These are phyloP conservation scores for Mycena vulgaris DNA, from an alignment of 768 basidiomycete genomes.

Conservation along the genomic window DNA sequence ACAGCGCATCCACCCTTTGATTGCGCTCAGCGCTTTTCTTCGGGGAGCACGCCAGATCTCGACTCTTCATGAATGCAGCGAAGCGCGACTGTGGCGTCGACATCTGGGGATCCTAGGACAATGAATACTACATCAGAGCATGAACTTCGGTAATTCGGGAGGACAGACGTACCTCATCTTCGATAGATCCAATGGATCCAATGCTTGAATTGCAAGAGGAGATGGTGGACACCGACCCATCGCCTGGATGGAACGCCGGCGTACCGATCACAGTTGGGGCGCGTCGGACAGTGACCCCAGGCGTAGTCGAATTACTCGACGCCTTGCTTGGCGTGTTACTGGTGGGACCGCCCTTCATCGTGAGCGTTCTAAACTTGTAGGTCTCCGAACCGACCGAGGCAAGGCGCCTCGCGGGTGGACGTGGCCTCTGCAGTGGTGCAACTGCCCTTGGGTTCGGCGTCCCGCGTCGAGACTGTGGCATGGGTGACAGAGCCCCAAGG, in stretches of 20 bases:
- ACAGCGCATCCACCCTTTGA: constrained; percentile 8
- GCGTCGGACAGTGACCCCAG: too few species aligned
- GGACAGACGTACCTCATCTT: constrained; percentile 27
- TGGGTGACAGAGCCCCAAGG: constrained; percentile 25
- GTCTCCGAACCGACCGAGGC: not conserved
- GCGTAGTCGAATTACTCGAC: not conserved
- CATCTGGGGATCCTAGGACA: constrained; percentile 5
- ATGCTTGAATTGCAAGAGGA: constrained; percentile 12
- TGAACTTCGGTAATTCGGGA: not conserved
- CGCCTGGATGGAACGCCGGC: not conserved
- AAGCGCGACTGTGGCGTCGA: constrained; percentile 36
- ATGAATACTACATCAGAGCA: not conserved
- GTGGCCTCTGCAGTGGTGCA: not conserved
- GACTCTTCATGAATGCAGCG: constrained; percentile 33
- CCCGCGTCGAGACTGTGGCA: constrained; percentile 18
- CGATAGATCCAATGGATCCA: constrained; percentile 32
- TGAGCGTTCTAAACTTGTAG: constrained; percentile 28
- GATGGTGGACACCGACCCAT: constrained; percentile 5
- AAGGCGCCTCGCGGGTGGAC: constrained; percentile 25
- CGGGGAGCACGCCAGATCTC: constrained; percentile 31
- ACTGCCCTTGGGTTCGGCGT: constrained; percentile 9
- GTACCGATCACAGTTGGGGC: not conserved
- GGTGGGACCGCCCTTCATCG: constrained; percentile 2
- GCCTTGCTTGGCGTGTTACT: not conserved
- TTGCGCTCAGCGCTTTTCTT: constrained; percentile 16